These are phyloP conservation scores for Herpetospermum pedunculosum DNA, from an alignment of 306 rosid species.

Conservation along the genomic window DNA sequence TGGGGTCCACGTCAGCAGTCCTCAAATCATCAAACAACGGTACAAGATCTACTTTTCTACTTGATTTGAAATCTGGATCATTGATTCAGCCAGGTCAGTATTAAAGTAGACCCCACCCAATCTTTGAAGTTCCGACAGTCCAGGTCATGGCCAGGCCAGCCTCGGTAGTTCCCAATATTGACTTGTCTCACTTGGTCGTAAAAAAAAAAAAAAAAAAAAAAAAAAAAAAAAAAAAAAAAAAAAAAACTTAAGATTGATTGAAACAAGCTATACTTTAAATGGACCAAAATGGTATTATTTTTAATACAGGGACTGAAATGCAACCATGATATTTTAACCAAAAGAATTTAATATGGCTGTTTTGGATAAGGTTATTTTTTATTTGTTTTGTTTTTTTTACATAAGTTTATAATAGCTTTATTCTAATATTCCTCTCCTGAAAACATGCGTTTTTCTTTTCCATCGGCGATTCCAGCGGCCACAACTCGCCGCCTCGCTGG, in stretches of 20 bases:
- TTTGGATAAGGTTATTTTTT: not conserved
- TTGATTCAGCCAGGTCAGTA: not conserved
- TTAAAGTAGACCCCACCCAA: not conserved
- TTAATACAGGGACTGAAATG: no score
- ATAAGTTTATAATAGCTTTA: not conserved
- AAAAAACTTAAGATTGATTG: no score
- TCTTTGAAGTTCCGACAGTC: not conserved
- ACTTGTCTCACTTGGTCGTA: not conserved
- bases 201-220: no score
- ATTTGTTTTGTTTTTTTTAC: not conserved
- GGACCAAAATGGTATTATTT: no score
- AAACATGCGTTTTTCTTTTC: not conserved
- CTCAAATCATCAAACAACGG: not conserved
- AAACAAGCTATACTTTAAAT: no score
- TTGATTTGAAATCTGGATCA: not conserved
- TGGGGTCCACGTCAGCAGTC: not conserved
- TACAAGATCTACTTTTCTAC: not conserved
- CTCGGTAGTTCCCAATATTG: not conserved
- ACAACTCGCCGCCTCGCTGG: conserved; percentile 30
- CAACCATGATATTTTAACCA: no score
- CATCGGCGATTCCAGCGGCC: conserved; percentile 6
- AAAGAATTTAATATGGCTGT: no score
- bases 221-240: no score
- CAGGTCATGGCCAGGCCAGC: not conserved
- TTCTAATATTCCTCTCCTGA: not conserved